phyloP scores from a whole-genome alignment of 495 filamentous ascomycete genomes.

The Penicillium angulare region DNA sequence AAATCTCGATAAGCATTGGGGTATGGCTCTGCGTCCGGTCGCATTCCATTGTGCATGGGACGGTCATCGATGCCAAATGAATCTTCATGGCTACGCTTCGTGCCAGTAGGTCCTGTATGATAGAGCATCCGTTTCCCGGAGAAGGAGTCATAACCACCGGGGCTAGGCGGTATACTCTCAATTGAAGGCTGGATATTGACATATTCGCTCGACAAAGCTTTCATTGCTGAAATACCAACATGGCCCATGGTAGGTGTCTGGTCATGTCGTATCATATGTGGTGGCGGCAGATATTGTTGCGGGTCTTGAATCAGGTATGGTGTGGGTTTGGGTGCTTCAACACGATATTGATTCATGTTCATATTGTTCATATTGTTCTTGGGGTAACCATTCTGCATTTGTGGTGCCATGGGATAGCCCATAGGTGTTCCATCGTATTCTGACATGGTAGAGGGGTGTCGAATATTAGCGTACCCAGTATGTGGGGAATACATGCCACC shows the following conservation, averaged over 20 bases:
- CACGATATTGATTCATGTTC: too few species aligned
- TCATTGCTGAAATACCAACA: conserved; percentile 22
- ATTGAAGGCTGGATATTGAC: conserved; percentile 22
- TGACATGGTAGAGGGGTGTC: conserved; percentile 32
- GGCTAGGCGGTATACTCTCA: conserved; percentile 23
- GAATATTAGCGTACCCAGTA: conserved; percentile 38
- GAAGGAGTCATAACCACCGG: conserved; percentile 24
- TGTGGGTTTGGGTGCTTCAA: conserved; percentile 29
- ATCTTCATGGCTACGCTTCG: conserved; percentile 43
- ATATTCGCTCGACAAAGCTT: conserved; percentile 24
- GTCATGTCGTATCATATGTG: conserved; percentile 20
- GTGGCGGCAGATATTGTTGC: conserved; percentile 25
- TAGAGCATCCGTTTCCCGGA: conserved; percentile 31
- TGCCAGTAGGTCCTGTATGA: conserved; percentile 26
- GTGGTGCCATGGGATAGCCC: conserved; percentile 32
- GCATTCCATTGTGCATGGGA: conserved; percentile 51
- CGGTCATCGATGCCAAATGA: conserved; percentile 42
- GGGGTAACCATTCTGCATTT: conserved; percentile 25
- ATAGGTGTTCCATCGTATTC: conserved; percentile 35
- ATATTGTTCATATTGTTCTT: conserved; percentile 13
- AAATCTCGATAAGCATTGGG: conserved; percentile 24
- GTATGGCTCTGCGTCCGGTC: conserved; percentile 41
- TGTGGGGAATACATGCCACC: conserved; percentile 46
- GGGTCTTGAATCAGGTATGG: conserved; percentile 30
- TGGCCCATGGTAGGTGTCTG: conserved; percentile 27